Percentiles rank a stretch among this genome's conserved stretches.
Conservation (phyloP, 2,329 filamentous ascomycete genomes). For the Westerdykella sp. region DNA sequence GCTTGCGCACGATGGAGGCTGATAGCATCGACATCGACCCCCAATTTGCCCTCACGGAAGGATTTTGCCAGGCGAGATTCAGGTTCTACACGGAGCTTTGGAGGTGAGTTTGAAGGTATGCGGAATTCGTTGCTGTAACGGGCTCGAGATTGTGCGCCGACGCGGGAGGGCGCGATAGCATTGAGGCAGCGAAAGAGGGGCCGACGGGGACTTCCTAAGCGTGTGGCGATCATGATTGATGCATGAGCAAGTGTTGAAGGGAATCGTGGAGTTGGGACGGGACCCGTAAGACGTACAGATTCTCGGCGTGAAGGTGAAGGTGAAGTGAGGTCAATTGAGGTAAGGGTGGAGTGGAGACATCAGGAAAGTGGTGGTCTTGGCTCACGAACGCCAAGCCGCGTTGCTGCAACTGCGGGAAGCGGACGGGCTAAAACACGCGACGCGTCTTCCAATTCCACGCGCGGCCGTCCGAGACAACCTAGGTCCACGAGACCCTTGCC, state of each 20-base stretch:
- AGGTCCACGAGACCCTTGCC: neutral
- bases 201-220: slow-evolving; percentile 21
- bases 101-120: slow-evolving; percentile 6
- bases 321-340: neutral
- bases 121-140: slow-evolving; percentile 4
- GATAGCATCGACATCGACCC: slow-evolving; percentile 21
- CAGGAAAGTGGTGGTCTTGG: neutral
- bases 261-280: neutral
- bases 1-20: slow-evolving; percentile 31
- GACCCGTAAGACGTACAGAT: neutral
- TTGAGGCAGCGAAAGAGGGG: slow-evolving; percentile 27
- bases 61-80: slow-evolving; percentile 3
- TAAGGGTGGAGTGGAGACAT: neutral
- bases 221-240: slow-evolving; percentile 26
- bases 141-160: too few species aligned
- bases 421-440: neutral
- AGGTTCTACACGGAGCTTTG: slow-evolving; percentile 10
- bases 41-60: neutral
- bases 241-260: slow-evolving; percentile 2
- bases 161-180: neutral
- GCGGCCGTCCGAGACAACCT: neutral
- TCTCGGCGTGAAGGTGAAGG: neutral
- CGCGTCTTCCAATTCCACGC: neutral
- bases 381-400: neutral
- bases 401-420: neutral